Evolutionary conservation across 1,284 basidiomycete genomes (phyloP).

Genomic region (Cryptococcus sp.): DNA sequence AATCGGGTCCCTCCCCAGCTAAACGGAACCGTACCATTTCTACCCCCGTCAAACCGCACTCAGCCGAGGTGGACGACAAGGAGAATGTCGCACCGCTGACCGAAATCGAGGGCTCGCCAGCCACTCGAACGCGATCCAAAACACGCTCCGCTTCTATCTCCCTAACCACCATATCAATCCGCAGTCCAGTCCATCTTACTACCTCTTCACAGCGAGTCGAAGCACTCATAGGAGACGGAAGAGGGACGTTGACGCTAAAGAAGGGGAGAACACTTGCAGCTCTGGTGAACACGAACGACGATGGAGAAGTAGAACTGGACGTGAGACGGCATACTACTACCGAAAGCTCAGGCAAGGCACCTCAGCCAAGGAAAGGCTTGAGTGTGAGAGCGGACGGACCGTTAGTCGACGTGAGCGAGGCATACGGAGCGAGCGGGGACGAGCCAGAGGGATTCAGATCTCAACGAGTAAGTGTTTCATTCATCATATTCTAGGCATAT

Average conservation of each 20-base stretch:
- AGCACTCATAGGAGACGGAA: slow-evolving; percentile 27
- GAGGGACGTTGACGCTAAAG: slow-evolving; percentile 27
- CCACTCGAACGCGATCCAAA: slow-evolving; percentile 29
- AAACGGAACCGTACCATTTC: slow-evolving; percentile 16
- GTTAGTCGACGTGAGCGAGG: slow-evolving; percentile 45
- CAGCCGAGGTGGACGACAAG: slow-evolving; percentile 37
- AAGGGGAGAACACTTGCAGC: slow-evolving; percentile 25
- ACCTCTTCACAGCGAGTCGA: slow-evolving; percentile 1
- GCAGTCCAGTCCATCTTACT: slow-evolving; percentile 3
- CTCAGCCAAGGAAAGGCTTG: slow-evolving; percentile 9
- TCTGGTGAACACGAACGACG: slow-evolving; percentile 4
- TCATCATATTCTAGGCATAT: background rate
- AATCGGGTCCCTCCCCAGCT: slow-evolving; percentile 14
- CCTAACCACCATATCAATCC: background rate
- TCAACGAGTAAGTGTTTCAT: slow-evolving; percentile 15
- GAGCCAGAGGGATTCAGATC: slow-evolving; percentile 42
- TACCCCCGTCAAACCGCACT: background rate
- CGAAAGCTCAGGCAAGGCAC: background rate
- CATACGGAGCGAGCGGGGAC: slow-evolving; percentile 44
- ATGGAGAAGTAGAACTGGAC: slow-evolving; percentile 2
- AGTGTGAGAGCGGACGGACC: slow-evolving; percentile 24
- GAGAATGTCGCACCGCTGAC: background rate
- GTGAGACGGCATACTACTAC: background rate
- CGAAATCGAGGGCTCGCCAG: slow-evolving; percentile 24
- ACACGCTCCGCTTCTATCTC: slow-evolving; percentile 8